A percentile compares a stretch with the other conserved stretches of the same genome.
Evolutionary conservation across 106 monocot species (phyloP).

Genomic region (Dendrobium huoshanense): DNA sequence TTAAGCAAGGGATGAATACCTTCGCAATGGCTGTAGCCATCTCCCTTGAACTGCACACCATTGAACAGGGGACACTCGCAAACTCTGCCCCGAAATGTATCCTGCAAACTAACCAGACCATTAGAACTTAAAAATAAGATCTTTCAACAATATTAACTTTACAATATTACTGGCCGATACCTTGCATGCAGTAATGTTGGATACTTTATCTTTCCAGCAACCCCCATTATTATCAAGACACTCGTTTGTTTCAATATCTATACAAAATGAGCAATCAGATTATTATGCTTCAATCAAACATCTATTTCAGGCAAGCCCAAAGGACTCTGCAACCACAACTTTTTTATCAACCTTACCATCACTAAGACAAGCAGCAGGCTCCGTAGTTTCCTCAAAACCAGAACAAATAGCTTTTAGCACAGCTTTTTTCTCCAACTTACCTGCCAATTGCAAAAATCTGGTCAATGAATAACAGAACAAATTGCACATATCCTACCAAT

Average conservation of each 20-base stretch:
- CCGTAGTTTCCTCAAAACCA: slow-evolving; percentile 97
- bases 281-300: slow-evolving; percentile 12
- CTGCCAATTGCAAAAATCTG: slow-evolving; percentile 32
- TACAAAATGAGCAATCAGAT: slow-evolving; percentile 8
- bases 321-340: not conserved
- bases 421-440: slow-evolving; percentile 88
- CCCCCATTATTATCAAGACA: slow-evolving; percentile 85
- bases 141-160: not conserved
- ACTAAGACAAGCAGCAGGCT: slow-evolving; percentile 84
- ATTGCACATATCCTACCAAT: not conserved
- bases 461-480: not conserved
- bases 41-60: slow-evolving; percentile 90
- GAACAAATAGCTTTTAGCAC: slow-evolving; percentile 91
- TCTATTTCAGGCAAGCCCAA: not conserved
- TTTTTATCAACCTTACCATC: slow-evolving; percentile 37
- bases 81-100: slow-evolving; percentile 96
- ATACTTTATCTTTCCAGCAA: slow-evolving; percentile 89
- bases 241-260: slow-evolving; percentile 96
- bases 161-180: slow-evolving; percentile 15
- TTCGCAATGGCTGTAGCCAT: slow-evolving; percentile 89
- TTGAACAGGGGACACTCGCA: slow-evolving; percentile 86
- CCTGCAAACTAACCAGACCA: slow-evolving; percentile 32
- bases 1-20: slow-evolving; percentile 29
- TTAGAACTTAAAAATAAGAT: slow-evolving; percentile 10
- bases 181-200: slow-evolving; percentile 93